A percentile compares a stretch with the other conserved stretches of the same genome.
These are phyloP conservation scores for Wickerhamomyces sp. DNA, from an alignment of 1,139 yeast species.

Conservation along the genomic window DNA sequence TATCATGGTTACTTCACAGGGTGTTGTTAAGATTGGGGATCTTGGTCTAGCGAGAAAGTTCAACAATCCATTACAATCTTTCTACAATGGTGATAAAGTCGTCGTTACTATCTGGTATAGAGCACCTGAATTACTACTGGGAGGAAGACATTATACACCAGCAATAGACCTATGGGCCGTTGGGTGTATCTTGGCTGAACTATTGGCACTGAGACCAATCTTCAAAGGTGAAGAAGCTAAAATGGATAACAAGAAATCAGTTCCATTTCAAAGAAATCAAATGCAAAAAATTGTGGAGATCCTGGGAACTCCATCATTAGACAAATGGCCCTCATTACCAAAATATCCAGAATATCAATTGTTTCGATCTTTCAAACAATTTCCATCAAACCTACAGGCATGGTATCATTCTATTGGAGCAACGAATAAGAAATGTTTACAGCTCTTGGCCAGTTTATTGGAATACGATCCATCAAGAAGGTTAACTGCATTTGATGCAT, in stretches of 20 bases:
- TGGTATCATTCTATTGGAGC: slow-evolving; percentile 89
- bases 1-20: slow-evolving; percentile 88
- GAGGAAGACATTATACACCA: slow-evolving; percentile 92
- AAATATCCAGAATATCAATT: slow-evolving; percentile 83
- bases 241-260: slow-evolving; percentile 85
- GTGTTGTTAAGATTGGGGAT: slow-evolving; percentile 93
- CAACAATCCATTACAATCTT: slow-evolving; percentile 81
- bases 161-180: slow-evolving; percentile 97
- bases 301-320: slow-evolving; percentile 76
- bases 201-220: slow-evolving; percentile 82
- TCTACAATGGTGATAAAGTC: slow-evolving; percentile 92
- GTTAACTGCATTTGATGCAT: slow-evolving; percentile 68
- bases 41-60: slow-evolving; percentile 90
- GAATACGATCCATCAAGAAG: slow-evolving; percentile 84
- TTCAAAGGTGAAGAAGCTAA: slow-evolving; percentile 98
- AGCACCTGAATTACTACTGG: slow-evolving; percentile 88
- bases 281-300: slow-evolving; percentile 85
- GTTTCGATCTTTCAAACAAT: slow-evolving; percentile 57
- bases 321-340: slow-evolving; percentile 71
- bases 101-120: slow-evolving; percentile 98
- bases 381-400: slow-evolving; percentile 62
- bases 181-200: slow-evolving; percentile 92
- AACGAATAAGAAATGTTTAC: slow-evolving; percentile 60
- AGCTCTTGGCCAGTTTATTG: slow-evolving; percentile 57
- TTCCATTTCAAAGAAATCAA: slow-evolving; percentile 92